Evolutionary conservation across 768 basidiomycete species (phyloP).

Genomic region (Dioszegia crocea): DNA sequence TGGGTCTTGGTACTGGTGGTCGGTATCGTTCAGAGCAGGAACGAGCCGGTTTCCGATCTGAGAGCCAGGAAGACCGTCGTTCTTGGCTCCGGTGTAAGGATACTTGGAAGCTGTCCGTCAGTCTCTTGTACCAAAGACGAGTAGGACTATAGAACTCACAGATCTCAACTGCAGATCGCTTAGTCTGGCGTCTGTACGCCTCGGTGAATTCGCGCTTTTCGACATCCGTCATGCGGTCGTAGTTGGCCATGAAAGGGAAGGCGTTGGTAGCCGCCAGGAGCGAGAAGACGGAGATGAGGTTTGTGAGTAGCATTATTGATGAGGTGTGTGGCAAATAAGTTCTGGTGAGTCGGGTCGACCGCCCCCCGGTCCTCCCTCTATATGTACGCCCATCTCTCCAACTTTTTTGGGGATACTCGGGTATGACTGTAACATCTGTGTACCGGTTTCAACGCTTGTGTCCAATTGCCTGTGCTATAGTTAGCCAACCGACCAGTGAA

Average conservation of each 20-base stretch:
- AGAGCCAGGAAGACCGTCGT: slow-evolving; percentile 13
- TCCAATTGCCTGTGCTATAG: not conserved
- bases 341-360: not conserved
- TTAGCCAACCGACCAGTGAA: not conserved
- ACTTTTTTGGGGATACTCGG: not conserved
- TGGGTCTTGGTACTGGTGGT: slow-evolving; percentile 17
- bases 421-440: not conserved
- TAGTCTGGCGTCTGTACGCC: not conserved
- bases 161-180: not conserved
- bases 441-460: not conserved
- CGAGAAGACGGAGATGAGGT: not conserved
- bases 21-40: slow-evolving; percentile 10
- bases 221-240: slow-evolving; percentile 2
- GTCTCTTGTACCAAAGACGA: not conserved
- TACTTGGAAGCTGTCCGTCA: slow-evolving; percentile 9
- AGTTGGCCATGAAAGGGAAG: slow-evolving; percentile 15
- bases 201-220: slow-evolving; percentile 4
- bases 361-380: not conserved
- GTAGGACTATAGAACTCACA: not conserved
- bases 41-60: slow-evolving; percentile 12
- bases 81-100: slow-evolving; percentile 19
- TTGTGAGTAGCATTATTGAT: not conserved
- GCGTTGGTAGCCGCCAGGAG: not conserved
- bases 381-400: not conserved
- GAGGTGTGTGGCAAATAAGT: not conserved